Base-by-base conservation (phyloP, 148 eudicot genomes). In the Beta vulgaris region DNA sequence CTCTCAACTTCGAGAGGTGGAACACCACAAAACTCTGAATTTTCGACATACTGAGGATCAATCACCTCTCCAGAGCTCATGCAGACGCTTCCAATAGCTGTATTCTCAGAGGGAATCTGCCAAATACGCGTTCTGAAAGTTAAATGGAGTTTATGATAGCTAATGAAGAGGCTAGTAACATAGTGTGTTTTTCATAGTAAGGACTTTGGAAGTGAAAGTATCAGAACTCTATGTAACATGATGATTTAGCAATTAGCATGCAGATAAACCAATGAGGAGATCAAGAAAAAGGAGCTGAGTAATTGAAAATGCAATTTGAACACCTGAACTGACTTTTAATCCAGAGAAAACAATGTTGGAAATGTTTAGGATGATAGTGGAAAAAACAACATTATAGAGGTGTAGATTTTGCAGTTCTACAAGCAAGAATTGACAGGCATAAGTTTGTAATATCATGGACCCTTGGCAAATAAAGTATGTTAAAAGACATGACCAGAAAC, bases 1-100 rank as follows among this genome's bases (percentile, higher is more conserved):
- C 93, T 87, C 83, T 86, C 90, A 25, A 91, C 87, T 73, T 87
- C 93, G 3, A 72, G 40, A 3, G 96, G 87, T 77, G 85, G 82
- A 77, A 91, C 91, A 68, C 89, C 88, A 57, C 36, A 70, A 67
- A 70, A 69, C 68, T 87, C 87, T 26, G 40, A 26, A 49, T 69
- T 68, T 53, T 43, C 81, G 1, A 25, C 75, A 23, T 42, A 73
- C 46, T 71, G 82, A 12, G 75, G 85, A 67, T 74, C 68, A 54
- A 85, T 73, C 14, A 76, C 82, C 67, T 79, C 89, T 64, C 59
- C 84, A 7, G 43, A 78, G 72, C 82, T 79, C 31, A 79, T 21
- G 12, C 59, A 81, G 31, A 25, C 49, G 78, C 85, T 84, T 57
- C 34, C 69, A 40, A 75, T 71, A 75, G 71, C 71, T 59, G 73